Evolutionary conservation across 495 filamentous ascomycete genomes (phyloP), one percentile per base, ranked within the genome.

Genomic region (Pseudevernia furfuracea): DNA sequence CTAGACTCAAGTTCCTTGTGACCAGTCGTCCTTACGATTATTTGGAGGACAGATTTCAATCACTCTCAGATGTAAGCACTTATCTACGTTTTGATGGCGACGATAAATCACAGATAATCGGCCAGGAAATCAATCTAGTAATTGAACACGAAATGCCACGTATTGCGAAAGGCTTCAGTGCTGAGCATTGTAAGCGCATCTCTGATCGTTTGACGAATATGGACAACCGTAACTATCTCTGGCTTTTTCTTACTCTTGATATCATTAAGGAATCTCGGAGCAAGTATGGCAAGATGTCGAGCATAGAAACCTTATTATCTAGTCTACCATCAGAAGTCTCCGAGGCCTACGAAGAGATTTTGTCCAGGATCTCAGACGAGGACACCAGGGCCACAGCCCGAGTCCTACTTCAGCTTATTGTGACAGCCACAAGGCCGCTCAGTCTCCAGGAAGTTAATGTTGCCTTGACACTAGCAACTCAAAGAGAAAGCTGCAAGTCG

Each of bases 151-250:
- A 61, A 62, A 37, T 79, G 4, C 21, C 59, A n/a, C 30, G 48
- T 10, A 66, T 75, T 48, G 58, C 64, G 11, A 10, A 14, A 44
- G 59, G 38, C 23, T 70, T 74, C 55, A 55, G 55, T 17, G 58
- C 36, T 41, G 59, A 64, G 41, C n/a, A 55, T 21, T 25, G 38
- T 1, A 32, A 55, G 10, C 59, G 36, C n/a, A 72, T 74, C 41
- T 61, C 70, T 4, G 34, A 73, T 14, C 62, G 61, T 21, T 67
- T 79, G 3, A 72, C 74, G 64, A 61, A 60, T 25, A 75, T 75
- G 65, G 55, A 75, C 34, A 71, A 80, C 57, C 70, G 77, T 28
- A 81, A 76, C 23, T 81, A 81, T 67, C 76, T 81, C 25, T 81
- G 77, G 79, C 69, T 78, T 21, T 66, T 70, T 58, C 67, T 80